These are phyloP conservation scores for Pestalotiopsis sp. DNA, from an alignment of 2,329 filamentous ascomycete species.

Conservation along the genomic window DNA sequence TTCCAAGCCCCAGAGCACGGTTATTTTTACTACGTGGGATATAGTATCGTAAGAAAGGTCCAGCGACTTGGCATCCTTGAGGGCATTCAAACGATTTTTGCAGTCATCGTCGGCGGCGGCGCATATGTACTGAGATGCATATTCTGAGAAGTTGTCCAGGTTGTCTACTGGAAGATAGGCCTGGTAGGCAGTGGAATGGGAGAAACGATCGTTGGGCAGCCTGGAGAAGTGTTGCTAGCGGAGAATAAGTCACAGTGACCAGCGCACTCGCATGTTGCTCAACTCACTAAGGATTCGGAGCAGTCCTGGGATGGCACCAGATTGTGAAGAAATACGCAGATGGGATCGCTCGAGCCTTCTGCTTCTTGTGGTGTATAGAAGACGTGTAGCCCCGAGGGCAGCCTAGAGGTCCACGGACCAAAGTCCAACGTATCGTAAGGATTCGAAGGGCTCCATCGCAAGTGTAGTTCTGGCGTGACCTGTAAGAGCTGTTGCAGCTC, in stretches of 20 bases:
- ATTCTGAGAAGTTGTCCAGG: conserved; percentile 56
- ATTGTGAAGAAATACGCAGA: conserved; percentile 32
- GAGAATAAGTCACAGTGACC: conserved; percentile 55
- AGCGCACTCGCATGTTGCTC: conserved; percentile 24
- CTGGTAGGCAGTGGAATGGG: conserved; percentile 66
- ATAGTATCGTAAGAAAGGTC: conserved; percentile 72
- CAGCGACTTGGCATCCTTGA: conserved; percentile 54
- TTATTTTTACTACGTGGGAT: conserved; percentile 66
- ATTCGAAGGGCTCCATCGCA: conserved; percentile 73
- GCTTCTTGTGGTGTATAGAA: conserved; percentile 66
- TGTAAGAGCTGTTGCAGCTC: conserved; percentile 66
- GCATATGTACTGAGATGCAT: conserved; percentile 46
- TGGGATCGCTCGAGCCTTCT: conserved; percentile 25
- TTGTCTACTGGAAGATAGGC: conserved; percentile 69
- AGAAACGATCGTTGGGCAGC: conserved; percentile 57
- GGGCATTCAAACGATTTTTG: conserved; percentile 22
- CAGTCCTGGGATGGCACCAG: conserved; percentile 39
- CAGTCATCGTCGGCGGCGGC: conserved; percentile 25
- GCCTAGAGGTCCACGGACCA: conserved; percentile 72
- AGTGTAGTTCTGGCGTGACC: conserved; percentile 71
- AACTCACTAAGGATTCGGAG: conserved; percentile 33
- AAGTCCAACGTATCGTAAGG: conserved; percentile 53
- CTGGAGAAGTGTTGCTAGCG: conserved; percentile 68
- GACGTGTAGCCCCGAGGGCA: conserved; percentile 81
- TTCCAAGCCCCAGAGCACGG: conserved; percentile 62